Evolutionary conservation across 2,329 filamentous ascomycete genomes (phyloP).

Genomic region (Botrytis fabae): DNA sequence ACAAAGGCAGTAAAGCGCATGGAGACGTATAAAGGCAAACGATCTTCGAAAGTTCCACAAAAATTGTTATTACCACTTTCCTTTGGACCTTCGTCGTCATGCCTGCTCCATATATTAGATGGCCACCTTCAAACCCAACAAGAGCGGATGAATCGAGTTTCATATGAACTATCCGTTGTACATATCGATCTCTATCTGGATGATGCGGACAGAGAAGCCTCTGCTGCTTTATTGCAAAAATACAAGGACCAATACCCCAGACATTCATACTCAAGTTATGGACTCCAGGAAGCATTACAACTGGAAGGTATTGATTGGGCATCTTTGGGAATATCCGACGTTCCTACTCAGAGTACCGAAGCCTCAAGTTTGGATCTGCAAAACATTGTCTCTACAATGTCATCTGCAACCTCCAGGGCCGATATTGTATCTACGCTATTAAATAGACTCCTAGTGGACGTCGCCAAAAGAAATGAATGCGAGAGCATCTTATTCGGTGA

Average conservation of each 20-base stretch:
- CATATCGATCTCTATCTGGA: conserved; percentile 46
- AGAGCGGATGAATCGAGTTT: conserved; percentile 61
- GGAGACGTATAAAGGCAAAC: conserved; percentile 60
- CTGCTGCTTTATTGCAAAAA: conserved; percentile 43
- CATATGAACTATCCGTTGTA: conserved; percentile 66
- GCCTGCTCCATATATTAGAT: conserved; percentile 74
- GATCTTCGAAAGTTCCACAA: conserved; percentile 40
- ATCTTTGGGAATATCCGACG: conserved; percentile 41
- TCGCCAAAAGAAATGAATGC: conserved; percentile 60
- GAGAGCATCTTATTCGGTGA: conserved; percentile 78
- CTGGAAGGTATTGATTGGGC: conserved; percentile 56
- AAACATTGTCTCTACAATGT: conserved; percentile 57
- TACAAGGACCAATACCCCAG: conserved; percentile 63
- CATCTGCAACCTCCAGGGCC: conserved; percentile 71
- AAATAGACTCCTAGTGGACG: conserved; percentile 67
- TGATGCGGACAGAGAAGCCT: conserved; percentile 33
- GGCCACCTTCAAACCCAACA: conserved; percentile 66
- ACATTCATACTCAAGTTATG: conserved; percentile 61
- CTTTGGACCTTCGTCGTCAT: conserved; percentile 77
- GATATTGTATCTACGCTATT: conserved; percentile 73
- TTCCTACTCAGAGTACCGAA: conserved; percentile 24
- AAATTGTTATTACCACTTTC: conserved; percentile 77
- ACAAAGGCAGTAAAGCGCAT: conserved; percentile 80
- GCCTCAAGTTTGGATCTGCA: conserved; percentile 40
- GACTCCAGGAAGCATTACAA: conserved; percentile 62